Evolutionary conservation across 768 basidiomycete genomes (phyloP).

Genomic region (Tricholoma flavovirens): DNA sequence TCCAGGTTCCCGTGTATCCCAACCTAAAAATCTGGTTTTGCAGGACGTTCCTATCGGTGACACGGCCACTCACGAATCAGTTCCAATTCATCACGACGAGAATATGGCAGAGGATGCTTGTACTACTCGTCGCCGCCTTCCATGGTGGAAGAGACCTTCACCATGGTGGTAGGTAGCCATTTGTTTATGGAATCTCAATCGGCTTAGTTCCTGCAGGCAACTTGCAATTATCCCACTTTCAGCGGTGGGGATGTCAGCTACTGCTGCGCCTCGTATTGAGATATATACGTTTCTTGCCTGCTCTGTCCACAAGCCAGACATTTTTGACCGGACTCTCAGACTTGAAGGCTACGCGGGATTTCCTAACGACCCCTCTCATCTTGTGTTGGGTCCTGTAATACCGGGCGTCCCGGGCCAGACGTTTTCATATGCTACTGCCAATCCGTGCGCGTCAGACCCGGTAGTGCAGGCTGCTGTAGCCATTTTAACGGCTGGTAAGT

Average conservation of each 20-base stretch:
- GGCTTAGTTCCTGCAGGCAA: conserved; percentile 41
- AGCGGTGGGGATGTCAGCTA: conserved; percentile 48
- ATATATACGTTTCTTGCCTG: conserved; percentile 73
- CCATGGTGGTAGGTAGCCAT: conserved; percentile 54
- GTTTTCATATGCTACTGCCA: conserved; percentile 5
- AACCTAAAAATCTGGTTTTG: conserved; percentile 33
- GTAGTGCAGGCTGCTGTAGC: conserved; percentile 70
- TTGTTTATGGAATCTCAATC: neutral
- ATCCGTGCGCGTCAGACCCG: conserved; percentile 60
- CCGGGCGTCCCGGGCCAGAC: neutral
- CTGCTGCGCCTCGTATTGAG: conserved; percentile 66
- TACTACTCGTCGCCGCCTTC: conserved; percentile 20
- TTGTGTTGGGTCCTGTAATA: neutral
- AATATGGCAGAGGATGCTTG: conserved; percentile 19
- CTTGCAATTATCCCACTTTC: conserved; percentile 47
- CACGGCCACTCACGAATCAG: conserved; percentile 42
- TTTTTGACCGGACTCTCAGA: conserved; percentile 25
- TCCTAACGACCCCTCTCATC: neutral
- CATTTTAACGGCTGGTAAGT: conserved; percentile 55
- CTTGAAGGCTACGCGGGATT: conserved; percentile 5
- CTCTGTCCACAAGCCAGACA: conserved; percentile 56
- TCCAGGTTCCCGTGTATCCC: conserved; percentile 20
- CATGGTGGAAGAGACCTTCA: conserved; percentile 77
- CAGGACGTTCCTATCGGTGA: conserved; percentile 42
- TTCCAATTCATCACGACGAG: conserved; percentile 32